These are phyloP conservation scores for Microdochium paspali DNA, from an alignment of 2,329 filamentous ascomycete genomes.

Conservation along the genomic window DNA sequence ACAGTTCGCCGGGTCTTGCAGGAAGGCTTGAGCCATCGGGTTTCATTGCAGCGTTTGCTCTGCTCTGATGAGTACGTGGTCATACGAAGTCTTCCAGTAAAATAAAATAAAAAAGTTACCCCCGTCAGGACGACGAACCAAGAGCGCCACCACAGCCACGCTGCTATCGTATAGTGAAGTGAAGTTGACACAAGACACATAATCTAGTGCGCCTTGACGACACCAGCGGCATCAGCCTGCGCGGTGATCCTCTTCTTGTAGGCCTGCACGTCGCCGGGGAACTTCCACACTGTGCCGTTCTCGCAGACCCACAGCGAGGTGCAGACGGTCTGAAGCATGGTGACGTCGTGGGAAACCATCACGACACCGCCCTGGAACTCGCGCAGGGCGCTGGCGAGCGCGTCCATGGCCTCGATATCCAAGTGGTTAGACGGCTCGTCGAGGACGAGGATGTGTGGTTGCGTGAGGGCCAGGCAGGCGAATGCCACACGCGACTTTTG, in stretches of 20 bases:
- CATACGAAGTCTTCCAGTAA: no score
- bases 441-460: conserved; percentile 93
- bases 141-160: no score
- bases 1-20: no score
- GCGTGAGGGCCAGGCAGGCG: conserved; percentile 85
- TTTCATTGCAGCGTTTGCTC: no score
- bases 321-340: conserved; percentile 95
- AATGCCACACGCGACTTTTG: conserved; percentile 98
- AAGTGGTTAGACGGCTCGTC: conserved; percentile 98
- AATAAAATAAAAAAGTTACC: no score
- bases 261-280: conserved; percentile 85
- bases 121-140: no score
- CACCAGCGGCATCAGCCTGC: conserved; percentile 80
- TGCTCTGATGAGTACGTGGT: no score
- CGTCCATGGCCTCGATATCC: conserved; percentile 99
- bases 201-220: conserved; percentile 60
- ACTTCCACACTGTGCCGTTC: conserved; percentile 87
- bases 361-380: conserved; percentile 90
- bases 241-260: conserved; percentile 96
- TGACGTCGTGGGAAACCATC: conserved; percentile 99
- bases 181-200: no score
- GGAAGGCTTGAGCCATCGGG: no score
- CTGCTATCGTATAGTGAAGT: no score
- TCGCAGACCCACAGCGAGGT: conserved; percentile 95
- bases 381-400: conserved; percentile 71